phyloP scores from a whole-genome alignment of 2,329 filamentous ascomycete genomes.

The Xylaria sp. region DNA sequence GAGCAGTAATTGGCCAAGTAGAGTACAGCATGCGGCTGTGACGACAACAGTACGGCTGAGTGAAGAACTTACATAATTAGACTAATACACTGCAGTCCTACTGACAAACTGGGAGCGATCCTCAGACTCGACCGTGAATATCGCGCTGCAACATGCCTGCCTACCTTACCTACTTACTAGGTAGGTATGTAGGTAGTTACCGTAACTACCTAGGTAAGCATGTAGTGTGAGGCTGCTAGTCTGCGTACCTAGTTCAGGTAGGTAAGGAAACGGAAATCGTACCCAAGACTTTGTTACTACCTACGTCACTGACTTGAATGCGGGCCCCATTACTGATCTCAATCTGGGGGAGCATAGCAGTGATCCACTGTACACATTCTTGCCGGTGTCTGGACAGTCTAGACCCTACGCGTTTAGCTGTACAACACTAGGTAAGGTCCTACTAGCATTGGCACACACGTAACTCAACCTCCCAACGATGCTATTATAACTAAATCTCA shows the following conservation, averaged over 20 bases:
- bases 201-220: not conserved
- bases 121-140: conserved; percentile 2
- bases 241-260: not conserved
- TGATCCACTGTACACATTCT: not conserved
- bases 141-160: conserved; percentile 1
- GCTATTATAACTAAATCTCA: not conserved
- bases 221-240: not conserved
- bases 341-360: not conserved
- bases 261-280: not conserved
- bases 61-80: not conserved
- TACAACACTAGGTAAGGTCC: not conserved
- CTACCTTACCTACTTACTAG: not conserved
- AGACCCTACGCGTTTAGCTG: not conserved
- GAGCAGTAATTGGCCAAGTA: conserved; percentile 6
- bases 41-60: conserved; percentile 7
- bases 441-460: no score
- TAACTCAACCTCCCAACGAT: not conserved
- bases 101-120: not conserved
- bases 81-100: not conserved
- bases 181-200: no score
- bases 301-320: conserved; percentile 20
- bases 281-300: not conserved
- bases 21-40: conserved; percentile 20
- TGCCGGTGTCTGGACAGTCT: not conserved
- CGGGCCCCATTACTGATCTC: not conserved